Percentiles rank a stretch among this genome's conserved stretches.
These are phyloP conservation scores for Populus ilicifolia DNA, from an alignment of 345 rosid species.

Conservation along the genomic window DNA sequence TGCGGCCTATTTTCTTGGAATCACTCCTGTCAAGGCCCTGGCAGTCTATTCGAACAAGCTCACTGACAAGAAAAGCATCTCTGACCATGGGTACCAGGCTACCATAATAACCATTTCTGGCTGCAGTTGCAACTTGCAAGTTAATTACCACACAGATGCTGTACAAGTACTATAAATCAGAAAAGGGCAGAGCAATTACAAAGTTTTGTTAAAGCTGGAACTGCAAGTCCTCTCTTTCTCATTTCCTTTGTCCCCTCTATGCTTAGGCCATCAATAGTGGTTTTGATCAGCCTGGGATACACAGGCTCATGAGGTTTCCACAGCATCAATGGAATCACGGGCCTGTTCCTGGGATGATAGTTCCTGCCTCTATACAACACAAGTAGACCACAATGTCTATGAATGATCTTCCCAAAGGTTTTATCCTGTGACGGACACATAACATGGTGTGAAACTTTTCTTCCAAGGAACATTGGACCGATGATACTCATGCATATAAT, in stretches of 20 bases:
- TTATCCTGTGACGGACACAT: slow-evolving; percentile 43
- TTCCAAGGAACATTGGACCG: not conserved
- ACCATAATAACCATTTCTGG: slow-evolving; percentile 88
- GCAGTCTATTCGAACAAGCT: slow-evolving; percentile 80
- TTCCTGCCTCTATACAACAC: slow-evolving; percentile 81
- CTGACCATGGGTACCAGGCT: slow-evolving; percentile 86
- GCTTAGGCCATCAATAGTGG: slow-evolving; percentile 73
- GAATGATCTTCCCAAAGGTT: slow-evolving; percentile 68
- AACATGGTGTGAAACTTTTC: slow-evolving; percentile 3
- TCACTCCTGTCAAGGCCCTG: slow-evolving; percentile 77
- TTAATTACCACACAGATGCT: slow-evolving; percentile 1
- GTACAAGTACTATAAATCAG: not conserved
- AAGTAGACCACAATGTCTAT: slow-evolving; percentile 68
- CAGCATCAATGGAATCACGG: slow-evolving; percentile 75
- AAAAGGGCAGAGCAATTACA: slow-evolving; percentile 33
- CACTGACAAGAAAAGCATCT: slow-evolving; percentile 73
- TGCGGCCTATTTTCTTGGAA: slow-evolving; percentile 90
- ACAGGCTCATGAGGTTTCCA: slow-evolving; percentile 95
- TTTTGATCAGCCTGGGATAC: slow-evolving; percentile 79
- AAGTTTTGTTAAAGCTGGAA: slow-evolving; percentile 72
- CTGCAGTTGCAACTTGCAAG: slow-evolving; percentile 42
- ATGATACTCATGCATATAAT: not conserved
- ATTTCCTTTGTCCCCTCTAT: slow-evolving; percentile 80
- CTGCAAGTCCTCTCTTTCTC: slow-evolving; percentile 75
- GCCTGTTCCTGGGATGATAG: slow-evolving; percentile 71